These are phyloP conservation scores for Hyphochytrium catenoides DNA, from an alignment of 352 stramenopile species.

Conservation along the genomic window DNA sequence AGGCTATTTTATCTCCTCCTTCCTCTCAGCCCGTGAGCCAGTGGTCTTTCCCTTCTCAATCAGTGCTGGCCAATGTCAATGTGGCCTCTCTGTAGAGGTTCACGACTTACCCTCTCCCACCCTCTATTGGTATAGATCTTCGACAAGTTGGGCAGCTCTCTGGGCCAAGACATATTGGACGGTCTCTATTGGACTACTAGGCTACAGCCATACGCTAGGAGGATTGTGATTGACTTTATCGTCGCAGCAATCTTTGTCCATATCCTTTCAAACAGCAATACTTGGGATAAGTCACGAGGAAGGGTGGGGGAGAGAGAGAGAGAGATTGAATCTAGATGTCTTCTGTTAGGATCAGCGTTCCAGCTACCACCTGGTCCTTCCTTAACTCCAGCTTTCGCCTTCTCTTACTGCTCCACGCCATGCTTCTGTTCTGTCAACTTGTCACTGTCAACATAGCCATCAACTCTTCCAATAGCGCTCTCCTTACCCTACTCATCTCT, in stretches of 20 bases:
- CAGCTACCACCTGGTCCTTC: too few species aligned
- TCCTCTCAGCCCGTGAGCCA: not conserved
- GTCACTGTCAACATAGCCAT: constrained; percentile 92
- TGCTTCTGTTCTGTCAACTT: constrained; percentile 88
- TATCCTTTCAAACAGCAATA: constrained; percentile 13
- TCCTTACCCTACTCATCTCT: constrained; percentile 80
- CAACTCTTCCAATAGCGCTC: constrained; percentile 76
- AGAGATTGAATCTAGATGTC: not conserved
- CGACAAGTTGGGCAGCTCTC: constrained; percentile 81
- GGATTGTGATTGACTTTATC: constrained; percentile 44
- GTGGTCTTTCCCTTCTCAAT: too few species aligned
- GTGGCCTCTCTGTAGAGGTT: too few species aligned
- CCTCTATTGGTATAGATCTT: constrained; percentile 63
- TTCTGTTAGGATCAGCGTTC: too few species aligned
- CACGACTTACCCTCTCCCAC: too few species aligned
- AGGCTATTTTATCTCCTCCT: not conserved
- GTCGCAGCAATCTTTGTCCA: constrained; percentile 46
- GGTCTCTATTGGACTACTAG: constrained; percentile 70
- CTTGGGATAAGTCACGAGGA: too few species aligned
- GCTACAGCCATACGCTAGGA: constrained; percentile 35
- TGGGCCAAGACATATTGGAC: constrained; percentile 91
- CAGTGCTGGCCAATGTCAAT: too few species aligned
- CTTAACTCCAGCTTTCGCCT: constrained; percentile 33
- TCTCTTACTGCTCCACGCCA: constrained; percentile 66
- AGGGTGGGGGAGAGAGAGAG: not conserved